Evolutionary conservation across 2,329 filamentous ascomycete genomes (phyloP).

Genomic region (Colletotrichum karsti): DNA sequence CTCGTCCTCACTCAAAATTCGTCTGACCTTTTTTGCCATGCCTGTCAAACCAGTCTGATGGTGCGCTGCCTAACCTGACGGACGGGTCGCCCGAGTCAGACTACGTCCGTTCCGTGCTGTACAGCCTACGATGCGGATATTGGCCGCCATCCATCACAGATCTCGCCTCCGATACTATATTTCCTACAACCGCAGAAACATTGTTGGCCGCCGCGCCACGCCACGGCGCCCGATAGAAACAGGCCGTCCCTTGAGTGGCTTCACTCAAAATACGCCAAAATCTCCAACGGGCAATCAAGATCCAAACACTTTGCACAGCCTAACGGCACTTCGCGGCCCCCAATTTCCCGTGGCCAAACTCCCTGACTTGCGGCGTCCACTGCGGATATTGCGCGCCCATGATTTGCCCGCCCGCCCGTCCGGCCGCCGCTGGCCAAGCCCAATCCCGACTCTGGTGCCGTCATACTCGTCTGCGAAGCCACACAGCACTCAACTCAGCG

Average conservation of each 20-base stretch:
- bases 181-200: slow-evolving; percentile 18
- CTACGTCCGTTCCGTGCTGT: too few species aligned
- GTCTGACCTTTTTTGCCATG: slow-evolving; percentile 20
- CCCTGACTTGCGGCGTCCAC: neutral
- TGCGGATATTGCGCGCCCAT: neutral
- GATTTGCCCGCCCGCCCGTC: slow-evolving; percentile 4
- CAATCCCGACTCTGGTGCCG: neutral
- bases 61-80: slow-evolving; percentile 22
- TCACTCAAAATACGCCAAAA: neutral
- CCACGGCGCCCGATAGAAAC: slow-evolving; percentile 4
- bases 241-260: slow-evolving; percentile 3
- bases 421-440: neutral
- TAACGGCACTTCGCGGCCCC: neutral
- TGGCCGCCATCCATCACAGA: neutral
- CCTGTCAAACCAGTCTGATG: slow-evolving; percentile 24
- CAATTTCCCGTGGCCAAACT: slow-evolving; percentile 20
- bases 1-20: slow-evolving; percentile 14
- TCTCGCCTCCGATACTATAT: neutral
- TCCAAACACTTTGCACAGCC: slow-evolving; percentile 19
- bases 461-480: neutral
- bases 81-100: slow-evolving; percentile 25
- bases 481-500: neutral
- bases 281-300: neutral
- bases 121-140: too few species aligned
- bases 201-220: slow-evolving; percentile 1